Evolutionary conservation across 2,329 filamentous ascomycete genomes (phyloP).

Genomic region (Zymoseptoria brevis): DNA sequence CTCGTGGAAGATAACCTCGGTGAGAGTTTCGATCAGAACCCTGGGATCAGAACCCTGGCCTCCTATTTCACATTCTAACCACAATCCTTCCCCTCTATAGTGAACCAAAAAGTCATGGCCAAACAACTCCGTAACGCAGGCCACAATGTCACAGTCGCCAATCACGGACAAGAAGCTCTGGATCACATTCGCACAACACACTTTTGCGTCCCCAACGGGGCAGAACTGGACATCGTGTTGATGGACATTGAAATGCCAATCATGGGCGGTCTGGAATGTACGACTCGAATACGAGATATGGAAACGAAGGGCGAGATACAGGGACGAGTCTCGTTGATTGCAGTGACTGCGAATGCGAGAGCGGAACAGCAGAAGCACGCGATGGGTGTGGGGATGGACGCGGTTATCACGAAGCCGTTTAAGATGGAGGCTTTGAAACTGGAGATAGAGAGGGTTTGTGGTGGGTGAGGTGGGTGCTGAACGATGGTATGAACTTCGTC

Average conservation of each 20-base stretch:
- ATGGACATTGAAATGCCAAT: slow-evolving; percentile 30
- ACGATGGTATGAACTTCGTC: neutral
- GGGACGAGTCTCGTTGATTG: slow-evolving; percentile 61
- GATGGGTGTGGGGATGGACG: slow-evolving; percentile 66
- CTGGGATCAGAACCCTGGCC: no score
- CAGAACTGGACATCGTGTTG: slow-evolving; percentile 17
- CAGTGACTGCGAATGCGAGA: slow-evolving; percentile 63
- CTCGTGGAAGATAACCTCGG: slow-evolving; percentile 41
- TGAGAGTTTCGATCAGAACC: slow-evolving; percentile 37
- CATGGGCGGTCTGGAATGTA: slow-evolving; percentile 25
- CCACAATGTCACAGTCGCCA: slow-evolving; percentile 18
- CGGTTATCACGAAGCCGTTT: slow-evolving; percentile 28
- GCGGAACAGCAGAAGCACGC: slow-evolving; percentile 52
- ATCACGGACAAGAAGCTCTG: slow-evolving; percentile 24
- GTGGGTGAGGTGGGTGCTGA: neutral
- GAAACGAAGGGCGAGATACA: slow-evolving; percentile 40
- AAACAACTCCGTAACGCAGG: slow-evolving; percentile 18
- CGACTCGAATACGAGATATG: slow-evolving; percentile 17
- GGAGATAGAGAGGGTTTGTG: slow-evolving; percentile 32
- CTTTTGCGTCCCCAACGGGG: neutral
- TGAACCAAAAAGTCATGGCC: slow-evolving; percentile 24
- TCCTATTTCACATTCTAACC: slow-evolving; percentile 45
- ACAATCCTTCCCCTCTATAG: neutral
- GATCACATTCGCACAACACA: slow-evolving; percentile 19
- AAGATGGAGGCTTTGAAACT: slow-evolving; percentile 38